Base-by-base conservation (phyloP, 148 eudicot species). In the Fagopyrum homotropicum region DNA sequence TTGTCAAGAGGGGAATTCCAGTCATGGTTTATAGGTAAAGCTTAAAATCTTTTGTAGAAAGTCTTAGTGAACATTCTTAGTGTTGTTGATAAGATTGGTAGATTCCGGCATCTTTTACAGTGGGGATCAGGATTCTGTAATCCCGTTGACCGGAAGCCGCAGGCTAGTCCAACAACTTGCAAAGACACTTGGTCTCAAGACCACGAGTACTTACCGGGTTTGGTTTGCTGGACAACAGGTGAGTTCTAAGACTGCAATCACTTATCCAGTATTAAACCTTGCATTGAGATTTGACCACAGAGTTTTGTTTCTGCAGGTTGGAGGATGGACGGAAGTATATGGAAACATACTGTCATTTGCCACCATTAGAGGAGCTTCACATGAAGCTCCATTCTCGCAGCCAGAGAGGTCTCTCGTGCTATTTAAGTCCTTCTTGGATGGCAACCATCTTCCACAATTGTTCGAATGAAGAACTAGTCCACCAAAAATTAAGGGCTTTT, bases 21-120 rank as follows among this genome's bases (percentile, higher is more conserved):
- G 97, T 96, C 76, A 83, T 96, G 85, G 90, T 96, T 61, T 96
- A 96, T 84, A 95, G 98, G 98, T 91, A 84, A n/a, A 46, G 60
- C 46, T 26, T 2, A 52, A 49, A 0, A 73, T 26, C 3, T 51
- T 50, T 29, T 50, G 35, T 29, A 63, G 7, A 57, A 57, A 19
- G 9, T 57, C 16, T 22, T 60, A 35, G 6, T 11, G 15, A 26
- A 11, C 16, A 12, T 43, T 29, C 17, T 49, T 49, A 9, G 12
- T 49, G 30, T 66, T 47, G 45, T 29, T 50, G 55, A 72, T 50
- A 17, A 61, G 45, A 40, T 40, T 66, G 2, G 3, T 30, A 35
- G 46, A 43, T 15, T 35, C 71, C 19, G 7, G 4, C 19, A 0
- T 59, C 72, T 72, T 51, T 45, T 45, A 75, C 88, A 91, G 97